Conservation (phyloP, 192 early-diverging fungal genomes). For the Spizellomyces punctatus region DNA sequence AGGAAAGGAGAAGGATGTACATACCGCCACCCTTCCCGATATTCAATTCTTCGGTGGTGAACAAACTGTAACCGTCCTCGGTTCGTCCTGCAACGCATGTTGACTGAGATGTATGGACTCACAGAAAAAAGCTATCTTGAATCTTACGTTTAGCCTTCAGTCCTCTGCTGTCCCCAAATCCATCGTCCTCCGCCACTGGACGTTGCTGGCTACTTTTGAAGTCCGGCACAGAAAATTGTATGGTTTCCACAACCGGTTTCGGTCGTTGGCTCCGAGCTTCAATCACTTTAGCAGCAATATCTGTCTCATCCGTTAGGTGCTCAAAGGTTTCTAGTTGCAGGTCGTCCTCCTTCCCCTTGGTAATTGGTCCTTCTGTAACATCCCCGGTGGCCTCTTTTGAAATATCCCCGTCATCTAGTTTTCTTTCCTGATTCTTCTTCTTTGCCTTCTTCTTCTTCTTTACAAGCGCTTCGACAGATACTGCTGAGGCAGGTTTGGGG, state of each 20-base stretch:
- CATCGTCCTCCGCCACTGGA: slow-evolving; percentile 11
- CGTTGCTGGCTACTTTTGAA: no score
- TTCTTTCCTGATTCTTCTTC: not conserved
- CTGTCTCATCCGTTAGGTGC: slow-evolving; percentile 8
- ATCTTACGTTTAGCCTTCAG: not conserved
- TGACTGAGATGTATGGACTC: not conserved
- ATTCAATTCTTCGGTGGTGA: slow-evolving; percentile 13
- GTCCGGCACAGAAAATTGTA: not conserved
- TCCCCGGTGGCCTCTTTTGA: not conserved
- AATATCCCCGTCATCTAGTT: not conserved
- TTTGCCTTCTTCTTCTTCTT: not conserved
- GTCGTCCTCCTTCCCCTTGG: not conserved
- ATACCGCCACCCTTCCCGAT: slow-evolving; percentile 28
- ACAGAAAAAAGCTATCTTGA: not conserved
- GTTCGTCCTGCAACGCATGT: not conserved
- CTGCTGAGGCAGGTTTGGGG: not conserved
- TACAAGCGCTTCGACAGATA: not conserved
- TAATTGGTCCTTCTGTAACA: not conserved
- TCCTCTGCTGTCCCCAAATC: slow-evolving; percentile 22
- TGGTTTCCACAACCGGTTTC: slow-evolving; percentile 27
- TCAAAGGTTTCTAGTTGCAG: slow-evolving; percentile 21
- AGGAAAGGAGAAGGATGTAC: not conserved
- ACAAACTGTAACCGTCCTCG: slow-evolving; percentile 19
- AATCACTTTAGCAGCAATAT: slow-evolving; percentile 2
- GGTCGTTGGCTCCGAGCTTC: slow-evolving; percentile 14